phyloP scores from a whole-genome alignment of 306 rosid species.

The Ceratonia siliqua region DNA sequence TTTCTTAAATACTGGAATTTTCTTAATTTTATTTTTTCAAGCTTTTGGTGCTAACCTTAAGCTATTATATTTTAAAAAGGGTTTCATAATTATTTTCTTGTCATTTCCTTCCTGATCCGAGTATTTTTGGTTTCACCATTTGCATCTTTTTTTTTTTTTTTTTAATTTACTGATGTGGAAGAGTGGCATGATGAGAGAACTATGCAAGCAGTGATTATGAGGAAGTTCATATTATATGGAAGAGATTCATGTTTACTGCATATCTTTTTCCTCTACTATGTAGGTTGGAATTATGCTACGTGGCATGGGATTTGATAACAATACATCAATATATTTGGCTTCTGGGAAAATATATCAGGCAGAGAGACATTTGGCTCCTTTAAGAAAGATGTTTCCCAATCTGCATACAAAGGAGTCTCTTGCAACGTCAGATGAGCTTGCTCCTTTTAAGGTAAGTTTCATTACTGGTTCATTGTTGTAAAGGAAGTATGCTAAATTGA shows the following conservation, averaged over 20 bases:
- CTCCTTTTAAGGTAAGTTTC: conserved; percentile 76
- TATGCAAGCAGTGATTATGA: neutral
- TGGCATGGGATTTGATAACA: conserved; percentile 90
- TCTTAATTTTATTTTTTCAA: neutral
- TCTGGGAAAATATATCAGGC: conserved; percentile 81
- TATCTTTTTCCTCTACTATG: conserved; percentile 38
- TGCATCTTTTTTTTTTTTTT: neutral
- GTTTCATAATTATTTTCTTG: neutral
- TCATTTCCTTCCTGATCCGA: neutral
- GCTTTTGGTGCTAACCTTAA: neutral
- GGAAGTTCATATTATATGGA: neutral
- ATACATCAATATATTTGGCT: conserved; percentile 83
- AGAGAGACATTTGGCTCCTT: conserved; percentile 79
- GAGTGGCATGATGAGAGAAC: neutral
- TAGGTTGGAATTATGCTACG: conserved; percentile 96
- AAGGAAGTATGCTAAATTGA: neutral
- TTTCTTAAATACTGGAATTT: neutral
- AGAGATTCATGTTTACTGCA: conserved; percentile 36
- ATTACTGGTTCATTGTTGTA: neutral
- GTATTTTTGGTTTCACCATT: conserved; percentile 14
- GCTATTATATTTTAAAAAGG: conserved; percentile 17
- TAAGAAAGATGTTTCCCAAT: conserved; percentile 79
- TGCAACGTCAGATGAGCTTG: conserved; percentile 79
- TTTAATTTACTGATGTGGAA: neutral
- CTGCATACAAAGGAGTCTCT: conserved; percentile 89